phyloP scores from a whole-genome alignment of 1,284 basidiomycete genomes.

The Earliella scabrosa region DNA sequence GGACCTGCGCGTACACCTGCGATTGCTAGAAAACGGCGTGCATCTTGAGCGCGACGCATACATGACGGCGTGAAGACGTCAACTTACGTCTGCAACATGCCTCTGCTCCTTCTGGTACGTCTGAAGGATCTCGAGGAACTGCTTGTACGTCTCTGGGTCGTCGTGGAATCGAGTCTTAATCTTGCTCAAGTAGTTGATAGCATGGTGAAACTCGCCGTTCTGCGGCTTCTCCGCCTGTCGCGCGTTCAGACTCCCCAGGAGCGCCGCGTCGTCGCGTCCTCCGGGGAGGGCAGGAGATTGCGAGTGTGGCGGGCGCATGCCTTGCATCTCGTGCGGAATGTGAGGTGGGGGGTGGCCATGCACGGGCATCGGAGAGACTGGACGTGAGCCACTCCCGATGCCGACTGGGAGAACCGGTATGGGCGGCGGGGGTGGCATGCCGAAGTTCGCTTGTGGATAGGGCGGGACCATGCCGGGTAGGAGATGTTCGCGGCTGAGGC shows the following conservation, averaged over 20 bases:
- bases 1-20: conserved; percentile 93
- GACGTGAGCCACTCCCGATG: conserved; percentile 33
- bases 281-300: conserved; percentile 30
- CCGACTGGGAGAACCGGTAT: conserved; percentile 36
- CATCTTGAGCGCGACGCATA: not conserved
- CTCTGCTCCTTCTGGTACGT: conserved; percentile 96
- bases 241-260: conserved; percentile 55
- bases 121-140: conserved; percentile 97
- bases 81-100: conserved; percentile 84
- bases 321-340: conserved; percentile 21
- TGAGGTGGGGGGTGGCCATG: conserved; percentile 22
- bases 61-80: not conserved
- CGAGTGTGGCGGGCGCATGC: conserved; percentile 19
- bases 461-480: conserved; percentile 21
- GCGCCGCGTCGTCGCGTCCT: conserved; percentile 45
- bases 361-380: conserved; percentile 30
- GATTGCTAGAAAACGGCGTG: conserved; percentile 39
- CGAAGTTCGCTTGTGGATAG: conserved; percentile 32
- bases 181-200: conserved; percentile 98
- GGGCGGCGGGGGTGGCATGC: conserved; percentile 31
- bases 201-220: conserved; percentile 90
- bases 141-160: conserved; percentile 96
- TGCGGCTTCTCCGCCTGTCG: conserved; percentile 43
- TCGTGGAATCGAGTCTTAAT: conserved; percentile 95
- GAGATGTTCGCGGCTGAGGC: conserved; percentile 33